Percentiles rank a stretch among this genome's conserved stretches.
Conservation (phyloP, 2,329 filamentous ascomycete species). For the Epichloe baconii region DNA sequence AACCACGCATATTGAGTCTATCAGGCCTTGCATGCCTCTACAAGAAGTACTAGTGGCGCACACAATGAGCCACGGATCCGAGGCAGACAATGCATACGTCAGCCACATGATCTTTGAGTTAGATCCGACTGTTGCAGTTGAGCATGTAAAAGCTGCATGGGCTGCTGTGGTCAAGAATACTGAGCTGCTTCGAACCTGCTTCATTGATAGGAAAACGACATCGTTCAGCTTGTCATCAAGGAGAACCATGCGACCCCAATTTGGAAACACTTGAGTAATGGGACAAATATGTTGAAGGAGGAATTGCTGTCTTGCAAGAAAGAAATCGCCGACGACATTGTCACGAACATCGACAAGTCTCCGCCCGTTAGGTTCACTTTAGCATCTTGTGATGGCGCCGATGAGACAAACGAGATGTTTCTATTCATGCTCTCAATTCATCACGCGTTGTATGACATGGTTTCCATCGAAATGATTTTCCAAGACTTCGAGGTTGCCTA, state of each 20-base stretch:
- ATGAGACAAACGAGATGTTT: slow-evolving; percentile 4
- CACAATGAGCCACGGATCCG: slow-evolving; percentile 15
- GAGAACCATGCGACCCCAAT: not conserved
- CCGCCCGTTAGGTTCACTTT: not conserved
- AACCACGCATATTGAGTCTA: not conserved
- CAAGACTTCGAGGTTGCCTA: slow-evolving; percentile 19
- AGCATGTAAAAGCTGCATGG: slow-evolving; percentile 14
- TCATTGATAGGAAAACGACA: slow-evolving; percentile 15
- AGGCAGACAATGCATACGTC: slow-evolving; percentile 17
- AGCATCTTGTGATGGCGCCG: slow-evolving; percentile 10
- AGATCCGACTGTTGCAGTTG: slow-evolving; percentile 8
- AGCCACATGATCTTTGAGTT: slow-evolving; percentile 20
- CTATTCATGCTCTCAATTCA: slow-evolving; percentile 21
- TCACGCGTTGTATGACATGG: slow-evolving; percentile 23
- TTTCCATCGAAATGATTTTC: slow-evolving; percentile 20
- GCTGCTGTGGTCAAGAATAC: slow-evolving; percentile 10
- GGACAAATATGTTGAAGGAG: not conserved
- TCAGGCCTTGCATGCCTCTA: slow-evolving; percentile 10
- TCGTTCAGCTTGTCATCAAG: slow-evolving; percentile 19
- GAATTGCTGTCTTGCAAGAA: not conserved
- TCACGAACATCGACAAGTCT: not conserved
- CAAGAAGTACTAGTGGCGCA: slow-evolving; percentile 17
- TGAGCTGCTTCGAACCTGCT: slow-evolving; percentile 20
- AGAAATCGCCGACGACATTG: not conserved
- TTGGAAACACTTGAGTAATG: not conserved